A percentile compares a stretch with the other conserved stretches of the same genome.
These are phyloP conservation scores for Mrakia frigida DNA, from an alignment of 768 basidiomycete genomes.

Conservation along the genomic window DNA sequence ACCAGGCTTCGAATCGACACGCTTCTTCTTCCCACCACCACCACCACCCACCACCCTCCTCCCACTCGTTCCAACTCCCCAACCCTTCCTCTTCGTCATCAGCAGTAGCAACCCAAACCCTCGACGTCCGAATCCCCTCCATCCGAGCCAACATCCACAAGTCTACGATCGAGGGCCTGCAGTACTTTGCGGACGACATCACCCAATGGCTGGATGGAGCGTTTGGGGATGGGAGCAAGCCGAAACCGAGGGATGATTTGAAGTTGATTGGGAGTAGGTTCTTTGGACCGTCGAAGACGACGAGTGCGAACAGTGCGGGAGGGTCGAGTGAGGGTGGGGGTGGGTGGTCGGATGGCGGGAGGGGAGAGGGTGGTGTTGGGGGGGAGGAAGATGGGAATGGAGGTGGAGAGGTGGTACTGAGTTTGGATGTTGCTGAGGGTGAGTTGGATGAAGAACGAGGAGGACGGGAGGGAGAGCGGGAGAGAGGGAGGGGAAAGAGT, in stretches of 20 bases:
- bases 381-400: slow-evolving; percentile 31
- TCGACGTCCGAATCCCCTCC: slow-evolving; percentile 55
- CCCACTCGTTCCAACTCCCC: background rate
- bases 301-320: slow-evolving; percentile 37
- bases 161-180: slow-evolving; percentile 63
- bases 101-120: slow-evolving; percentile 24
- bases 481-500: slow-evolving; percentile 26
- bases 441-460: background rate
- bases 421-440: slow-evolving; percentile 37
- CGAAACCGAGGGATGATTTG: slow-evolving; percentile 49
- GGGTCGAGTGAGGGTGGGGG: slow-evolving; percentile 27
- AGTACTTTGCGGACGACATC: slow-evolving; percentile 82
- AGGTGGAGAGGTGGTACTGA: slow-evolving; percentile 46
- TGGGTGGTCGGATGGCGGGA: slow-evolving; percentile 17
- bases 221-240: slow-evolving; percentile 38
- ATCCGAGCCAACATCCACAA: slow-evolving; percentile 57
- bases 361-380: background rate
- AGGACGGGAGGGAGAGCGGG: slow-evolving; percentile 26
- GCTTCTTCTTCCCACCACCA: no score
- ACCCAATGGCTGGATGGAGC: slow-evolving; percentile 62
- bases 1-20: background rate
- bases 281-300: slow-evolving; percentile 36
- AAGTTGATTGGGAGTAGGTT: slow-evolving; percentile 75
- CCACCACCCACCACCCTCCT: background rate
- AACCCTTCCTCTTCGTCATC: background rate